Conservation (phyloP, 208 protist genomes). For the Trichomonas tenax region DNA sequence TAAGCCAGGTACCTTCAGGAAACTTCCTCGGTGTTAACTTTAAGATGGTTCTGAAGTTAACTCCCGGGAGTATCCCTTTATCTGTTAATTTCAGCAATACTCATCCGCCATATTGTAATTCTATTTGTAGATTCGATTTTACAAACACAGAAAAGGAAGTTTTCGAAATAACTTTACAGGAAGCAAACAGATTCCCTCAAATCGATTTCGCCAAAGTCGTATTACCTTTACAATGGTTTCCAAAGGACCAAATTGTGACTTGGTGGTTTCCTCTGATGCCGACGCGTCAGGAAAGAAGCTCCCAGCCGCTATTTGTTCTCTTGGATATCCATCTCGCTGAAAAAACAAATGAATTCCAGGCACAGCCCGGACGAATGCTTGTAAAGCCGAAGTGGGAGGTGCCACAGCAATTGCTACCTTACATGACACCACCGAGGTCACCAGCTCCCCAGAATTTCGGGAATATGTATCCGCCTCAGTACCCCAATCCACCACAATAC, state of each 20-base stretch:
- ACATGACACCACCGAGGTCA: too few species aligned
- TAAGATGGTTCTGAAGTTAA: background rate
- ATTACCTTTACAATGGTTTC: background rate
- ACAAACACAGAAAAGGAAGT: background rate
- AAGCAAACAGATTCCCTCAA: background rate
- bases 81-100: background rate
- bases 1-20: background rate
- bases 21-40: background rate
- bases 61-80: background rate
- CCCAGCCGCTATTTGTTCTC: background rate
- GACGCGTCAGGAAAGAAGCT: background rate
- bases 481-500: too few species aligned
- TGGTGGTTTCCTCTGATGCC: background rate
- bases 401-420: too few species aligned
- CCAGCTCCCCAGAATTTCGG: too few species aligned
- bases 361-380: background rate
- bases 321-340: background rate
- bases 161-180: background rate
- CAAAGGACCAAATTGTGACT: background rate
- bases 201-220: background rate
- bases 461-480: too few species aligned
- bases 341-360: background rate
- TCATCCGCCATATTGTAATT: background rate
- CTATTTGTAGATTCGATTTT: background rate
- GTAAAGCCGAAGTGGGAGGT: background rate